phyloP scores from a whole-genome alignment of 441 rosid species.

The Adansonia gregorii region DNA sequence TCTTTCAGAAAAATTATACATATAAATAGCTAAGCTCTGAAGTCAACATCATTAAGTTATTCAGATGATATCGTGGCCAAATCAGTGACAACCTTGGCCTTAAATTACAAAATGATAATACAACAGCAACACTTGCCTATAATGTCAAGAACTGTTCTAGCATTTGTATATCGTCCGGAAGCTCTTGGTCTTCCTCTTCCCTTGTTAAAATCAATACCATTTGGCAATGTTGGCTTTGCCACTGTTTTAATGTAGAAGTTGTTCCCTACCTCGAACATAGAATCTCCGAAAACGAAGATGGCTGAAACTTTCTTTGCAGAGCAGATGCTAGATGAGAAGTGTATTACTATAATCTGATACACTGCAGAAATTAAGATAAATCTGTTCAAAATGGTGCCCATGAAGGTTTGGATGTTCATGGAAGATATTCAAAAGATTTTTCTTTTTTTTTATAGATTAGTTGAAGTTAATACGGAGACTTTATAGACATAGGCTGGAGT shows the following conservation, averaged over 20 bases:
- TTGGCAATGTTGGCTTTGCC: slow-evolving; percentile 30
- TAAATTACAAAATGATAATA: not conserved
- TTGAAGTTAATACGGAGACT: not conserved
- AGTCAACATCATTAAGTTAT: not conserved
- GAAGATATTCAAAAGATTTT: not conserved
- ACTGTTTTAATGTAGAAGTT: slow-evolving; percentile 17
- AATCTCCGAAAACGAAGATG: slow-evolving; percentile 25
- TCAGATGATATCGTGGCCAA: not conserved
- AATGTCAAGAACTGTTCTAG: slow-evolving; percentile 46
- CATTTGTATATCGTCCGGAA: slow-evolving; percentile 51
- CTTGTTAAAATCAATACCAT: slow-evolving; percentile 47
- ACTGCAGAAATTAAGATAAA: not conserved
- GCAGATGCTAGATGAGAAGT: not conserved
- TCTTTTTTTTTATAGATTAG: not conserved
- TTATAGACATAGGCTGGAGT: not conserved
- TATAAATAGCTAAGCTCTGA: not conserved
- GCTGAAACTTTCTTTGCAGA: slow-evolving; percentile 18
- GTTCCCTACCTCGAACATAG: slow-evolving; percentile 23
- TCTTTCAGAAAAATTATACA: not conserved
- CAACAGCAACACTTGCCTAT: slow-evolving; percentile 19
- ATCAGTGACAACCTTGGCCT: not conserved
- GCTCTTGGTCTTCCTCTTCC: slow-evolving; percentile 26
- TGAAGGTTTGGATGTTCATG: not conserved
- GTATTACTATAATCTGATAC: not conserved
- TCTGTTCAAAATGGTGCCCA: not conserved